Percentiles rank a stretch among this genome's conserved stretches.
These are phyloP conservation scores for Ensete glaucum DNA, from an alignment of 176 grass and related monocot genomes.

Conservation along the genomic window DNA sequence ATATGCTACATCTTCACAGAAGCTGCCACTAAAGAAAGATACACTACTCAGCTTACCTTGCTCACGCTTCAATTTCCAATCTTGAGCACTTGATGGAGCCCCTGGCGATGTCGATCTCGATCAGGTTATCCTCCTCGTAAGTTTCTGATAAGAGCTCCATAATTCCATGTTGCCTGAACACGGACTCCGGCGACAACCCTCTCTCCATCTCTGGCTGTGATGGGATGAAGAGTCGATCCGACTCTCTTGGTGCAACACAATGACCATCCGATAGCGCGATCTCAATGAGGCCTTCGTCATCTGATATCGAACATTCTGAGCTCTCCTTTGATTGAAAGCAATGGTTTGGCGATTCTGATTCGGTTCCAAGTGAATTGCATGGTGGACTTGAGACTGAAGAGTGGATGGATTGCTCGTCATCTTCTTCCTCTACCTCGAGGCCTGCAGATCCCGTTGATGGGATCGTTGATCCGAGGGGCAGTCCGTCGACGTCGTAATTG, in stretches of 20 bases:
- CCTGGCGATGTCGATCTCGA: constrained; percentile 75
- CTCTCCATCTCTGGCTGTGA: background rate
- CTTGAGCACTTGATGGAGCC: constrained; percentile 75
- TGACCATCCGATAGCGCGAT: background rate
- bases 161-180: constrained; percentile 48
- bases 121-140: constrained; percentile 74
- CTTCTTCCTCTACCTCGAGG: too few species aligned
- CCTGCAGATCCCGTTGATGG: too few species aligned
- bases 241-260: background rate
- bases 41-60: too few species aligned
- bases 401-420: too few species aligned
- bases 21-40: too few species aligned
- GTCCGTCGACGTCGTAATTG: too few species aligned
- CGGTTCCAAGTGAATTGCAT: too few species aligned
- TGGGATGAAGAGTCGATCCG: background rate
- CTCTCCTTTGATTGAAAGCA: too few species aligned
- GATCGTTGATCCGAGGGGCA: too few species aligned
- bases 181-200: constrained; percentile 40
- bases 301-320: background rate
- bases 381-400: too few species aligned
- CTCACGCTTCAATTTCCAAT: background rate
- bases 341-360: too few species aligned
- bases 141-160: constrained; percentile 66
- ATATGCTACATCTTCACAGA: too few species aligned
- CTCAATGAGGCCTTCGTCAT: background rate